These are phyloP conservation scores for Discostella stelligeroides DNA, from an alignment of 108 stramenopile species.

Conservation along the genomic window DNA sequence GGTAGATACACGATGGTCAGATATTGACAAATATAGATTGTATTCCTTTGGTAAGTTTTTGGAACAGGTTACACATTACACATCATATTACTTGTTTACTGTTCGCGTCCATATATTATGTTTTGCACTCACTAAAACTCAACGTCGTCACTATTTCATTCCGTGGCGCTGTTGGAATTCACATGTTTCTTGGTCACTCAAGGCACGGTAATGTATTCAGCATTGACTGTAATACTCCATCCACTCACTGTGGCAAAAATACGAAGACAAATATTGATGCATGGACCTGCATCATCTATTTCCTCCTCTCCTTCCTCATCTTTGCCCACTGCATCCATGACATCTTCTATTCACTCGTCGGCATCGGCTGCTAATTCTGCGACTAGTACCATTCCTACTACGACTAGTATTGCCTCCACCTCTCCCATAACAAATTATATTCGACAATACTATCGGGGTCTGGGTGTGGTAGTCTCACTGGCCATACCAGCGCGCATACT, in stretches of 20 bases:
- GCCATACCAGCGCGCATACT: conserved; percentile 56
- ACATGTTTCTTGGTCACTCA: neutral
- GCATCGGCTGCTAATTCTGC: too few relatives aligned
- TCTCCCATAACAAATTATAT: too few relatives aligned
- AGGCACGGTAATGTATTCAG: conserved; percentile 48
- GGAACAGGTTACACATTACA: too few relatives aligned
- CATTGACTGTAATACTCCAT: conserved; percentile 43
- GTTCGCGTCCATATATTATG: too few relatives aligned
- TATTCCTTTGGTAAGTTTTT: conserved; percentile 35
- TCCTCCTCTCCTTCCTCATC: conserved; percentile 5
- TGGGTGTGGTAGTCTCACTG: conserved; percentile 52
- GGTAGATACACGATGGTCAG: conserved; percentile 29
- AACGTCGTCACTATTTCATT: too few relatives aligned
- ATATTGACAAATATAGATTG: conserved; percentile 44
- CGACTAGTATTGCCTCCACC: too few relatives aligned
- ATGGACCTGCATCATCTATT: conserved; percentile 11
- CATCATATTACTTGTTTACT: too few relatives aligned
- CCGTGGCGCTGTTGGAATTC: too few relatives aligned
- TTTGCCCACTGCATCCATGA: too few relatives aligned
- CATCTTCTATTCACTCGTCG: too few relatives aligned
- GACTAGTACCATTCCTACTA: too few relatives aligned
- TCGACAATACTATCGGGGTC: conserved; percentile 51
- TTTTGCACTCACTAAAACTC: too few relatives aligned
- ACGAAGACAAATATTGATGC: conserved; percentile 37
- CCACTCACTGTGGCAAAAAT: conserved; percentile 60